A percentile compares a stretch with the other conserved stretches of the same genome.
These are phyloP conservation scores for Thermothielavioides terrestris DNA, from an alignment of 495 filamentous ascomycete species.

Conservation along the genomic window DNA sequence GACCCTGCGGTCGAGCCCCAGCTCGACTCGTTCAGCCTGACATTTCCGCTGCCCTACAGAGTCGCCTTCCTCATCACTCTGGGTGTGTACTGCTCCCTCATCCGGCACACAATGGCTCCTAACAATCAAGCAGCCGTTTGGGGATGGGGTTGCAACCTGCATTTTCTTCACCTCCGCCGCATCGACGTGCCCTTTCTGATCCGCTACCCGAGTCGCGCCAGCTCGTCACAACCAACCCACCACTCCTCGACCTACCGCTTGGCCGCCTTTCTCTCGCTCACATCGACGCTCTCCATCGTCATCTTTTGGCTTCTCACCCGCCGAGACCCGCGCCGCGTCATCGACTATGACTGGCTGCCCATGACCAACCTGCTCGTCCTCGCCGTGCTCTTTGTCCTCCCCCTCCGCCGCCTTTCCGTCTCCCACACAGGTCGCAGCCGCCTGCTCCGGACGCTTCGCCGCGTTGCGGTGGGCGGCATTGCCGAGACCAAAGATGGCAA, in stretches of 20 bases:
- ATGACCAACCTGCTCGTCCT: slow-evolving; percentile 68
- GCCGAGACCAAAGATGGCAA: slow-evolving; percentile 73
- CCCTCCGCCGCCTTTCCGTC: slow-evolving; percentile 51
- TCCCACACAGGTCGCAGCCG: slow-evolving; percentile 65
- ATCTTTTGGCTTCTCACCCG: slow-evolving; percentile 77
- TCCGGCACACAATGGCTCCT: background rate
- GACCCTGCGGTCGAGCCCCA: slow-evolving; percentile 70
- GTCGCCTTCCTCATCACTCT: slow-evolving; percentile 70
- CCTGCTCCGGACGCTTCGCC: slow-evolving; percentile 61
- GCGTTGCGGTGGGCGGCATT: slow-evolving; percentile 70
- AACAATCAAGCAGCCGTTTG: slow-evolving; percentile 60
- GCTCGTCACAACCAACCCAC: slow-evolving; percentile 56
- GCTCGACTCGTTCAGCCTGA: slow-evolving; percentile 76
- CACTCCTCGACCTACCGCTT: slow-evolving; percentile 76
- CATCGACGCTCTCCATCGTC: slow-evolving; percentile 59
- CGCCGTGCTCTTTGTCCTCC: slow-evolving; percentile 58
- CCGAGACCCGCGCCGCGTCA: slow-evolving; percentile 56
- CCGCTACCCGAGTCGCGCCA: slow-evolving; percentile 62
- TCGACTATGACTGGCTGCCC: slow-evolving; percentile 70
- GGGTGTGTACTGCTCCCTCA: slow-evolving; percentile 43
- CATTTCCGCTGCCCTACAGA: slow-evolving; percentile 79
- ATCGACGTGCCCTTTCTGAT: slow-evolving; percentile 78
- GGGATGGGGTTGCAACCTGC: slow-evolving; percentile 84
- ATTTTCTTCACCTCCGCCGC: slow-evolving; percentile 62
- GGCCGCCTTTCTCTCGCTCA: slow-evolving; percentile 61